Percentiles rank a stretch among this genome's conserved stretches.
phyloP scores from a whole-genome alignment of 1,284 basidiomycete genomes.

The Athelia sp. region DNA sequence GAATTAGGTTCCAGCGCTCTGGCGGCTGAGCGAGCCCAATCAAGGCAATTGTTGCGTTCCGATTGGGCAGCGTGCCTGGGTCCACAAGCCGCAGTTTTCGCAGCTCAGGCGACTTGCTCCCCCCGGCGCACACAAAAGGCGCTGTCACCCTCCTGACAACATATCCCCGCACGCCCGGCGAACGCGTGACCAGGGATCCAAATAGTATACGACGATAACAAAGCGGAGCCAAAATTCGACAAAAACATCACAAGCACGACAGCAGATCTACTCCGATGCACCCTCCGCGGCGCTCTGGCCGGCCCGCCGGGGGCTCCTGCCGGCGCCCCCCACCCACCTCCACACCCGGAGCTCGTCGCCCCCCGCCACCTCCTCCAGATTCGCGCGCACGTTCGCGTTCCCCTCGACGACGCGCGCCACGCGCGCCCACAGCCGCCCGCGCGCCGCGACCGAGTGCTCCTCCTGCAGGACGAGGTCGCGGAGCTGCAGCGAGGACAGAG shows the following conservation, averaged over 20 bases:
- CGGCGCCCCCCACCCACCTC: conserved; percentile 71
- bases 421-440: conserved; percentile 78
- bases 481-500: conserved; percentile 85
- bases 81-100: neutral
- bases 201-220: too few relatives aligned
- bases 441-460: conserved; percentile 66
- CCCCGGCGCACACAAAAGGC: neutral
- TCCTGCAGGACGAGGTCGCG: conserved; percentile 86
- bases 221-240: neutral
- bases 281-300: neutral
- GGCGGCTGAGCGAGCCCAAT: neutral
- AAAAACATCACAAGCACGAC: neutral
- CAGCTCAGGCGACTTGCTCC: neutral
- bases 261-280: neutral
- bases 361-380: conserved; percentile 83
- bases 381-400: conserved; percentile 91
- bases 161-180: too few relatives aligned
- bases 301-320: conserved; percentile 20
- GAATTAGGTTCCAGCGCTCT: too few relatives aligned
- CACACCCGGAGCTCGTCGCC: conserved; percentile 86
- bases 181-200: too few relatives aligned
- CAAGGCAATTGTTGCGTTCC: neutral
- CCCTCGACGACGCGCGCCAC: conserved; percentile 89
- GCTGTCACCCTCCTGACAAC: neutral
- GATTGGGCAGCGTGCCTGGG: neutral